These are phyloP conservation scores for Septoria linicola DNA, from an alignment of 2,329 filamentous ascomycete genomes.

Conservation along the genomic window DNA sequence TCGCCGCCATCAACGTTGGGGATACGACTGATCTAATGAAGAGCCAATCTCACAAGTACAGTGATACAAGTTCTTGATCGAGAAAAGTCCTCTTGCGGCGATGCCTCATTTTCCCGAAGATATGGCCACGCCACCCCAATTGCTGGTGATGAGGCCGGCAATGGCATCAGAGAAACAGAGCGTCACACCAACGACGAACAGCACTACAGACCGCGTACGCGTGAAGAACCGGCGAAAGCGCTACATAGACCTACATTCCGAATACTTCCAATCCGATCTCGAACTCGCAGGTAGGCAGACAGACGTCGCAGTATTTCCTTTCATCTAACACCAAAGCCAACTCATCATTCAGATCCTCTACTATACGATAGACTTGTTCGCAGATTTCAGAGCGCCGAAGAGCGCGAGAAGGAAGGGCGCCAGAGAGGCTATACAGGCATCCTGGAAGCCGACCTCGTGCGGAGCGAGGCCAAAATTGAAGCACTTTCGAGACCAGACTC, in stretches of 20 bases:
- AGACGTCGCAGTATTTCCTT: constrained; percentile 8
- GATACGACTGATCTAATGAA: too few relatives aligned
- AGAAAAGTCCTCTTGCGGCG: too few relatives aligned
- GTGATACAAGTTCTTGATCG: too few relatives aligned
- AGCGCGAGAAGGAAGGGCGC: constrained; percentile 71
- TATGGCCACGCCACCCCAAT: neutral
- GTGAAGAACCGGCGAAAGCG: constrained; percentile 73
- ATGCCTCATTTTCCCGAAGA: constrained; percentile 1
- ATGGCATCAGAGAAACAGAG: neutral
- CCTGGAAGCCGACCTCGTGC: constrained; percentile 72
- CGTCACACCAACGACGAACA: neutral
- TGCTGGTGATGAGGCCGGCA: neutral
- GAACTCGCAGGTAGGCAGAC: constrained; percentile 57
- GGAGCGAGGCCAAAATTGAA: constrained; percentile 72
- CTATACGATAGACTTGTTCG: constrained; percentile 80
- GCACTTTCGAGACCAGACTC: constrained; percentile 57
- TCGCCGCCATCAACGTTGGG: too few relatives aligned
- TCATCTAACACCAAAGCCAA: neutral
- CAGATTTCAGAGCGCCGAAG: constrained; percentile 69
- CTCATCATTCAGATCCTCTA: constrained; percentile 61
- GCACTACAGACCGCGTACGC: constrained; percentile 13
- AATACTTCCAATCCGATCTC: constrained; percentile 65
- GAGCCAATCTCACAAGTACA: too few relatives aligned
- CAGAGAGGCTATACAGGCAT: constrained; percentile 75
- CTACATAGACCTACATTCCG: constrained; percentile 69